Evolutionary conservation across 73 alveolate species (phyloP), one percentile per base, ranked within the genome.

Genomic region (Durusdinium trenchii): DNA sequence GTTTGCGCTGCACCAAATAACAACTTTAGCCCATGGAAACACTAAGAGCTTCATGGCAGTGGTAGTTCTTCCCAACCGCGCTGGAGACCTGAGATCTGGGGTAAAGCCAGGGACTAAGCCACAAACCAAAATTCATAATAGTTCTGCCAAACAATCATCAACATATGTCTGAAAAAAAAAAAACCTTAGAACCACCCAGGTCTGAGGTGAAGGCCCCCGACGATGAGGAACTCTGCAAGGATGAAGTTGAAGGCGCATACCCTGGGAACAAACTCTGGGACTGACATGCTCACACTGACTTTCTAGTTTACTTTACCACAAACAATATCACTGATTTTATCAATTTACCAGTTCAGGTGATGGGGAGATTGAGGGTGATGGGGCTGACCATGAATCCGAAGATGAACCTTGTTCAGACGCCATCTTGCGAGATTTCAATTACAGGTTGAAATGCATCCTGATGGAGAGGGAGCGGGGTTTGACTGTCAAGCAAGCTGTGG

Each of bases 361-460:
- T 57, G 69, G 12, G 23, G 69, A 23, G 12, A 23, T 16, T 57
- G 23, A 16, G 69, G 69, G 69, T 57, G 69, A 57, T 16, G 23
- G 69, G 32, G 69, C 12, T 57, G 69, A 57, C 23, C 32, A 57
- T 57, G 69, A 57, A 23, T 16, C 12, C 12, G 23, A 12, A 12
- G 69, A 23, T 57, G 69, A 12, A 16, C 32, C 12, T 23, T 57
- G 12, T 12, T 12, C 69, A 57, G 90, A 79, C 12, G 48, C 28
- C 71, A 79, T 79, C 47, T 35, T 79, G 69, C 61, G 94, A 6
- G 94, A 83, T 62, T 83, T 83, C 94, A 79, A 79, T 67, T 79
- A 79, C 90, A 79, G 48, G 54, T 47, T 79, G 23, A 26, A 32
- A 4, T 79, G 90, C 69, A 79, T 79, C 69, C 14, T 79, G 69